A percentile compares a stretch with the other conserved stretches of the same genome.
These are phyloP conservation scores for Aegilops umbellulata DNA, from an alignment of 176 grass and related monocot species.

Conservation along the genomic window DNA sequence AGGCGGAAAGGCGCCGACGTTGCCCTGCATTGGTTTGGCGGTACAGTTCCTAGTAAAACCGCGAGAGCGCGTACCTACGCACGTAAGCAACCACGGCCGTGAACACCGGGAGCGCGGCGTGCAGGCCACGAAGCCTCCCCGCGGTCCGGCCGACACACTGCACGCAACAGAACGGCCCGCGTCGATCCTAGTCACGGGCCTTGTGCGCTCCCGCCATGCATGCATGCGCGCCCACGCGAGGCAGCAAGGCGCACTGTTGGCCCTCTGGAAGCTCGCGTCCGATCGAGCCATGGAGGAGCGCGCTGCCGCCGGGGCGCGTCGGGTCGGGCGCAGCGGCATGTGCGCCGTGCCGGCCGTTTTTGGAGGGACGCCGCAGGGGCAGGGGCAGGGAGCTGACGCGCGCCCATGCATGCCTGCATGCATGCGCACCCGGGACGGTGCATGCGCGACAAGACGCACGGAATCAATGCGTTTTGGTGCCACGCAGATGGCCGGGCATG, in stretches of 20 bases:
- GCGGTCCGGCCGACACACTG: slow-evolving; percentile 2
- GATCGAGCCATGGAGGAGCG: neutral
- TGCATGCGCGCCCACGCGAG: neutral
- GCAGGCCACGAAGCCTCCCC: neutral
- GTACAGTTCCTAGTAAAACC: neutral
- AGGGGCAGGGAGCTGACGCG: neutral
- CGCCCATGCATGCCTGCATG: neutral
- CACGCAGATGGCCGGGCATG: slow-evolving; percentile 22
- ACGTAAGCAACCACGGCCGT: neutral
- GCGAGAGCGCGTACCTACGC: neutral
- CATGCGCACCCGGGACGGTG: neutral
- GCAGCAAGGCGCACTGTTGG: neutral
- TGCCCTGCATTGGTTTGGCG: neutral
- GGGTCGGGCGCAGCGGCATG: slow-evolving; percentile 17
- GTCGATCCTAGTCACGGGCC: slow-evolving; percentile 2
- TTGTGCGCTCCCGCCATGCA: neutral
- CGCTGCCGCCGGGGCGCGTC: too few relatives aligned
- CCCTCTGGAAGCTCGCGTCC: neutral
- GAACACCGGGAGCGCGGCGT: neutral
- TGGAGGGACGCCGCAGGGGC: slow-evolving; percentile 24
- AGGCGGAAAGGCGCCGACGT: neutral
- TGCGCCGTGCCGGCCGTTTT: slow-evolving; percentile 31
- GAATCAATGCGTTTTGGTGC: slow-evolving; percentile 43
- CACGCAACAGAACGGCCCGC: neutral
- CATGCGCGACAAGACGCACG: slow-evolving; percentile 1